Evolutionary conservation across 2,329 filamentous ascomycete species (phyloP).

Genomic region (Neonectria hederae): DNA sequence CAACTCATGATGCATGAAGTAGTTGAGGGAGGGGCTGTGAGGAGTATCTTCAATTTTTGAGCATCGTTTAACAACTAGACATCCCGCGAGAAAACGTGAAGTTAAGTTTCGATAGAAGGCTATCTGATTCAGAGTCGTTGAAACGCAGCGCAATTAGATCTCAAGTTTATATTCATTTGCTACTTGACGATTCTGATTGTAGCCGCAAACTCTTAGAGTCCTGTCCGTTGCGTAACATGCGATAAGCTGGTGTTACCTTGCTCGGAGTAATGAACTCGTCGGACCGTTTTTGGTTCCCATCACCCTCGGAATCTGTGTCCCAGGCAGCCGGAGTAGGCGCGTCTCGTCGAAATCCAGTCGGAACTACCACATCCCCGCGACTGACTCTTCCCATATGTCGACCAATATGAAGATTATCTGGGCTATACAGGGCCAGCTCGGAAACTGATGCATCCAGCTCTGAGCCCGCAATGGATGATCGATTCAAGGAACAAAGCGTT

Average conservation of each 20-base stretch:
- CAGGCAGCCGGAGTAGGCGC: not conserved
- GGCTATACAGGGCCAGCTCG: not conserved
- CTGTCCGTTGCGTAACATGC: conserved; percentile 17
- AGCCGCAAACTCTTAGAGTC: conserved; percentile 11
- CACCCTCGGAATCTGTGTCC: not conserved
- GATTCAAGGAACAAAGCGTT: conserved; percentile 11
- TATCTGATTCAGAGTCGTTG: not conserved
- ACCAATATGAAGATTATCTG: not conserved
- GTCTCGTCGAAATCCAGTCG: not conserved
- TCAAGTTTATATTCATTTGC: conserved; percentile 26
- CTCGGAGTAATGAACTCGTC: not conserved
- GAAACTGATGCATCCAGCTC: conserved; percentile 4
- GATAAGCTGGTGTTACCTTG: conserved; percentile 3
- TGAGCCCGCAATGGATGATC: conserved; percentile 3
- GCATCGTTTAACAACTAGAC: not conserved
- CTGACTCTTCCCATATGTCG: conserved; percentile 2
- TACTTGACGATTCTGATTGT: conserved; percentile 22
- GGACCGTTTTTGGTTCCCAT: not conserved
- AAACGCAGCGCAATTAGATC: not conserved
- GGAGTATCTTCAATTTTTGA: not conserved
- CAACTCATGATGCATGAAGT: too few relatives aligned
- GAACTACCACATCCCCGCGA: not conserved
- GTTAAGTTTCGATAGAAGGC: too few relatives aligned
- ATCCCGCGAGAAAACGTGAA: not conserved
- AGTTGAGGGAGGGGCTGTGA: too few relatives aligned